Conservation (phyloP, 306 rosid species). For the Begonia masoniana region DNA sequence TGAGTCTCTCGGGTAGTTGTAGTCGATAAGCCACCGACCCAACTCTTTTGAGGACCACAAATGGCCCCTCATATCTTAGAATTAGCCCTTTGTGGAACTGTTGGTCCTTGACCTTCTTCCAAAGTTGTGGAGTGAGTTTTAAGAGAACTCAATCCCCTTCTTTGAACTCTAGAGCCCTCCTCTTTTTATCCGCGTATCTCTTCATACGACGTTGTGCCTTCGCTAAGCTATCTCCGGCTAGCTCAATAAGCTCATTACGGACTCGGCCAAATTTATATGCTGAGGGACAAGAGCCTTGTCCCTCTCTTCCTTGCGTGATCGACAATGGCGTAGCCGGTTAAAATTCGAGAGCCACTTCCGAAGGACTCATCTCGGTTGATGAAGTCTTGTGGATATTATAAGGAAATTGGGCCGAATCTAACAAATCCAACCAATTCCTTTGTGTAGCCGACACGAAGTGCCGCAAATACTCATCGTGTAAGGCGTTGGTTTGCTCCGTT, state of each 20-base stretch:
- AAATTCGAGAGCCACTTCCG: not conserved
- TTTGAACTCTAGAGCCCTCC: not conserved
- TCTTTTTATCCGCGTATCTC: not conserved
- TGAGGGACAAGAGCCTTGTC: not conserved
- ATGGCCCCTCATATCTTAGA: not conserved
- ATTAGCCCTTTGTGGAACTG: not conserved
- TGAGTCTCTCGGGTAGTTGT: not conserved
- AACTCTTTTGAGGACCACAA: not conserved
- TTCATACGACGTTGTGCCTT: not conserved
- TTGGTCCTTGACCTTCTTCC: not conserved
- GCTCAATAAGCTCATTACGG: not conserved
- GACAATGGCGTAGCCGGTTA: not conserved
- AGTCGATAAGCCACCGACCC: not conserved
- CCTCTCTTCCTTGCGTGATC: not conserved
- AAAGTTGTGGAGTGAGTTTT: not conserved
- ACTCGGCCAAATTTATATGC: not conserved
- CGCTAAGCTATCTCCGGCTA: not conserved
- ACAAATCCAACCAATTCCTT: no score
- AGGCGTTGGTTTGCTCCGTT: no score
- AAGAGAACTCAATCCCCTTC: not conserved
- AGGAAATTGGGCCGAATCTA: no score
- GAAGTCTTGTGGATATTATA: no score
- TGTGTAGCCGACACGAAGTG: no score
- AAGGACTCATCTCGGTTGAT: not conserved
- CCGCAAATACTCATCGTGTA: no score